Evolutionary conservation across 768 basidiomycete species (phyloP).

Genomic region (Kondoa subrosea): DNA sequence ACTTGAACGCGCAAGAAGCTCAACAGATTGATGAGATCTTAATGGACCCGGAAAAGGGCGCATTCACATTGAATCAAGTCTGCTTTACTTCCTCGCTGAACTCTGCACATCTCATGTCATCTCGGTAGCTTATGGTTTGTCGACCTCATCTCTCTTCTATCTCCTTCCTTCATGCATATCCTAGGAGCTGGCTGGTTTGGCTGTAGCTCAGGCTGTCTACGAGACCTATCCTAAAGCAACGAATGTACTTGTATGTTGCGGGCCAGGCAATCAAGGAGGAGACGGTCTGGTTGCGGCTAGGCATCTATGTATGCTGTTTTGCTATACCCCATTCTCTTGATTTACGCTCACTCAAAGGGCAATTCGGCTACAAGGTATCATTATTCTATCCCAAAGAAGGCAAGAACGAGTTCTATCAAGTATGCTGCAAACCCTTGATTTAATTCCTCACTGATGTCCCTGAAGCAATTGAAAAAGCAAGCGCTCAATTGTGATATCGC

Average conservation of each 20-base stretch:
- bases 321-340: too few species aligned
- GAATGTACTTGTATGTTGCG: conserved; percentile 80
- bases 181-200: conserved; percentile 88
- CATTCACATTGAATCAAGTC: conserved; percentile 86
- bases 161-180: too few species aligned
- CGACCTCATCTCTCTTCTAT: too few species aligned
- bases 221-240: conserved; percentile 49
- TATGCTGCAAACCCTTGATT: conserved; percentile 26
- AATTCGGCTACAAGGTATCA: conserved; percentile 78
- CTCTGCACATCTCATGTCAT: too few species aligned
- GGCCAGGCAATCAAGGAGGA: conserved; percentile 92
- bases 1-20: conserved; percentile 16
- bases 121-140: too few species aligned
- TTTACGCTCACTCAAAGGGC: too few species aligned
- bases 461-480: conserved; percentile 61
- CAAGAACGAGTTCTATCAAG: conserved; percentile 81
- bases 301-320: conserved; percentile 68
- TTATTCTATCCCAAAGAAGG: conserved; percentile 96
- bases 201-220: conserved; percentile 75
- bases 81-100: too few species aligned
- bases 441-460: background rate
- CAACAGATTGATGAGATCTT: conserved; percentile 79
- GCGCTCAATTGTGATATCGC: conserved; percentile 76
- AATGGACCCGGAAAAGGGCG: conserved; percentile 60
- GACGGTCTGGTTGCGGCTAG: conserved; percentile 93